Percentiles rank a stretch among this genome's conserved stretches.
Evolutionary conservation across 768 basidiomycete species (phyloP).

Genomic region (Phlebiopsis gigantea): DNA sequence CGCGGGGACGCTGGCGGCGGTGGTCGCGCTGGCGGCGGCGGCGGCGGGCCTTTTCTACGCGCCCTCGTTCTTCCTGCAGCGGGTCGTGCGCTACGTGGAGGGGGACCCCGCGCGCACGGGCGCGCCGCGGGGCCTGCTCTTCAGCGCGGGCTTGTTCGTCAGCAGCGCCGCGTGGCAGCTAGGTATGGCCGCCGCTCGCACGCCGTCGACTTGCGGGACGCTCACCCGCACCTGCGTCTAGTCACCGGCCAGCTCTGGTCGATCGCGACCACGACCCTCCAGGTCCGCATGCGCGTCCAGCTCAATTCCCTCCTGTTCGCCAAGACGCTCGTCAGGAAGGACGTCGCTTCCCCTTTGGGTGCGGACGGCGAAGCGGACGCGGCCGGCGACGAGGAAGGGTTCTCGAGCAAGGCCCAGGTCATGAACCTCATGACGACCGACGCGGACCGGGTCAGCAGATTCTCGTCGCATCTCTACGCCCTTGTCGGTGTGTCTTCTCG

Average conservation of each 20-base stretch:
- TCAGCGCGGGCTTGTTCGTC: conserved; percentile 44
- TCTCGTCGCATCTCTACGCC: conserved; percentile 72
- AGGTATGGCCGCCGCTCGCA: too few species aligned
- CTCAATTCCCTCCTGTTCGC: conserved; percentile 78
- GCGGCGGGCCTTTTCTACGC: conserved; percentile 59
- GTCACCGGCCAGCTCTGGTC: conserved; percentile 72
- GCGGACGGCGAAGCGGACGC: conserved; percentile 30
- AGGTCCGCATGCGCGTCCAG: conserved; percentile 67
- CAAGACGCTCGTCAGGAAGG: conserved; percentile 84
- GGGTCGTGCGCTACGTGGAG: conserved; percentile 62
- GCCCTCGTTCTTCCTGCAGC: conserved; percentile 55
- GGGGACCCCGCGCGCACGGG: conserved; percentile 49
- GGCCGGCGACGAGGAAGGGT: conserved; percentile 40
- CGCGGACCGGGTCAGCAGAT: conserved; percentile 84
- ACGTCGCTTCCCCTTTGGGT: conserved; percentile 62
- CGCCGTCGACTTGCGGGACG: neutral
- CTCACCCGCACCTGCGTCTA: conserved; percentile 23
- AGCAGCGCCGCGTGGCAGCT: conserved; percentile 39
- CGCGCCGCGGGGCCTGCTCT: conserved; percentile 71
- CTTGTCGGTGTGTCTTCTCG: conserved; percentile 50
- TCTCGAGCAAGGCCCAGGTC: conserved; percentile 61
- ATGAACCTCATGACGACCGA: conserved; percentile 97
- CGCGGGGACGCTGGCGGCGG: conserved; percentile 30
- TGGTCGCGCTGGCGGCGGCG: conserved; percentile 47
- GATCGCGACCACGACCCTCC: conserved; percentile 59